A percentile compares a stretch with the other conserved stretches of the same genome.
Conservation (phyloP, 108 stramenopile genomes). For the Pseudonitzschia delicatissima region DNA sequence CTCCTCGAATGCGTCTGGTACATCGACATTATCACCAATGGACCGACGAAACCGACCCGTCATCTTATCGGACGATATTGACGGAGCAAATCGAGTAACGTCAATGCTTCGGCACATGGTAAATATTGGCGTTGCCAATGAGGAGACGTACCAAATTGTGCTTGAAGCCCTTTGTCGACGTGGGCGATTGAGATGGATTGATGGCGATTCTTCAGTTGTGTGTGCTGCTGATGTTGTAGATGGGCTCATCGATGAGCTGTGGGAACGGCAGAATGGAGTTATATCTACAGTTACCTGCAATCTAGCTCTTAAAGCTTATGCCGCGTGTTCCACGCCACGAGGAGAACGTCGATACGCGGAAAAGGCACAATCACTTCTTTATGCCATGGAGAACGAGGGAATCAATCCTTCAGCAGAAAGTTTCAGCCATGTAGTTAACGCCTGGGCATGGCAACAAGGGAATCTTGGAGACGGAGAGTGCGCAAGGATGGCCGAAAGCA, state of each 20-base stretch:
- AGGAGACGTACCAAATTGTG: constrained; percentile 41
- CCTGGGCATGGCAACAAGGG: constrained; percentile 53
- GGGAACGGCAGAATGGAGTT: constrained; percentile 14
- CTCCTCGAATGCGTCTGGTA: neutral
- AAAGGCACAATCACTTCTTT: constrained; percentile 35
- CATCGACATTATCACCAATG: neutral
- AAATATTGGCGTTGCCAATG: constrained; percentile 33
- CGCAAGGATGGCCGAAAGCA: constrained; percentile 28
- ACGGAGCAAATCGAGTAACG: constrained; percentile 40
- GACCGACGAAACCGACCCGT: constrained; percentile 25
- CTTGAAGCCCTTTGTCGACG: constrained; percentile 34
- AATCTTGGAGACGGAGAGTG: constrained; percentile 32
- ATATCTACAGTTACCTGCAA: constrained; percentile 37
- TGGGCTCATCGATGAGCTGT: constrained; percentile 26
- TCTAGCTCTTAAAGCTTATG: constrained; percentile 42
- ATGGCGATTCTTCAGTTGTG: constrained; percentile 15
- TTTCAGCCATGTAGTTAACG: constrained; percentile 31
- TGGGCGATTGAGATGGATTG: constrained; percentile 40
- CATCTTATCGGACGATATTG: constrained; percentile 30
- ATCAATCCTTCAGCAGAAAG: constrained; percentile 21
- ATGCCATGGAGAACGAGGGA: constrained; percentile 21
- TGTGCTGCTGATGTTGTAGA: constrained; percentile 52
- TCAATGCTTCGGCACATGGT: constrained; percentile 43
- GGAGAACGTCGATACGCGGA: constrained; percentile 46
- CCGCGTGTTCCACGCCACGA: constrained; percentile 45